Evolutionary conservation across 768 basidiomycete species (phyloP).

Genomic region (Tricholoma furcatifolium): DNA sequence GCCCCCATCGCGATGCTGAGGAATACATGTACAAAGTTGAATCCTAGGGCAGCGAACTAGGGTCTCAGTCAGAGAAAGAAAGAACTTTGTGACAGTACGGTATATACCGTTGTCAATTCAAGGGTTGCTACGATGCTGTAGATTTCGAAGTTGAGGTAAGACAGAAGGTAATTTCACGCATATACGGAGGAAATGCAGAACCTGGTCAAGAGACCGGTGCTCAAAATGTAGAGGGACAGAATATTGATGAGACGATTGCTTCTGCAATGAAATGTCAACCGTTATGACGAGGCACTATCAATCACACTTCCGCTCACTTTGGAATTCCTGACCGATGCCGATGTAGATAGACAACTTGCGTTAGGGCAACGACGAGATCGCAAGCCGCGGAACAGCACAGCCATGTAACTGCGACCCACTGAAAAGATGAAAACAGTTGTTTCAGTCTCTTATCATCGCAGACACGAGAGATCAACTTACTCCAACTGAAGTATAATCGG

Average conservation of each 20-base stretch:
- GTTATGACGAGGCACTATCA: background rate
- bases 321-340: background rate
- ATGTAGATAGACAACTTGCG: background rate
- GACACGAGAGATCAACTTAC: background rate
- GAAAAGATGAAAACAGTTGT: too few relatives aligned
- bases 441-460: background rate
- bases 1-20: background rate
- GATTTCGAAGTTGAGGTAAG: background rate
- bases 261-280: background rate
- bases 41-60: background rate
- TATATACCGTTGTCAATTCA: background rate
- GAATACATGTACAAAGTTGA: constrained; percentile 1
- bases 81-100: background rate
- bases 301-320: background rate
- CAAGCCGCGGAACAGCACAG: background rate
- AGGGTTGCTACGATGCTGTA: background rate
- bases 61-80: background rate
- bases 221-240: background rate
- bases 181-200: background rate
- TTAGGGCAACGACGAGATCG: background rate
- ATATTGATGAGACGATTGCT: background rate
- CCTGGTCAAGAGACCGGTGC: constrained; percentile 5
- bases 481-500: background rate
- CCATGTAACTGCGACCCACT: background rate
- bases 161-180: background rate